phyloP scores from a whole-genome alignment of 805 yeast species.

The Saturnispora besseyi region DNA sequence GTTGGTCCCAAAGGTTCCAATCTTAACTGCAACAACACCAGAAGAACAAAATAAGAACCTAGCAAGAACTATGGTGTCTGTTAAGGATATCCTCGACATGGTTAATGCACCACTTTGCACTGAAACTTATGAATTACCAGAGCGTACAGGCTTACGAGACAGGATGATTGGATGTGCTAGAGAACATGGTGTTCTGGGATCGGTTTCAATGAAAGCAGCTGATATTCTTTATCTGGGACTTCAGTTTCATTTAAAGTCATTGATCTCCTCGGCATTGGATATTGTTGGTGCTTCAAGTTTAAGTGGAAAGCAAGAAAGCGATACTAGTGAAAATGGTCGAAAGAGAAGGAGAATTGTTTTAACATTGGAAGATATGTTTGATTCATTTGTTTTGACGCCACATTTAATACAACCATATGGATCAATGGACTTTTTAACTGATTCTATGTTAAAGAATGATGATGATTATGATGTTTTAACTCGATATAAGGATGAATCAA shows the following conservation, averaged over 20 bases:
- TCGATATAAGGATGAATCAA: conserved; percentile 3
- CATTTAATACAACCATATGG: conserved; percentile 63
- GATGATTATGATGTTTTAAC: conserved; percentile 29
- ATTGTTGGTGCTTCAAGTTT: conserved; percentile 40
- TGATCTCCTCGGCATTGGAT: conserved; percentile 69
- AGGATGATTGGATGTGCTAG: conserved; percentile 76
- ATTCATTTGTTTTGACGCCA: conserved; percentile 56
- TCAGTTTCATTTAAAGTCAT: conserved; percentile 66
- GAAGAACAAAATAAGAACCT: conserved; percentile 8
- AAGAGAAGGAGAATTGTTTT: conserved; percentile 31
- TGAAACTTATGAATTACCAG: conserved; percentile 78
- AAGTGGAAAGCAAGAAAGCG: conserved; percentile 13
- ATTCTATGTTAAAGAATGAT: conserved; percentile 48
- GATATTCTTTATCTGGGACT: conserved; percentile 74
- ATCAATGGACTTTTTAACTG: conserved; percentile 41
- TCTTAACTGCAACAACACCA: conserved; percentile 39
- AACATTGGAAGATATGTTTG: conserved; percentile 58
- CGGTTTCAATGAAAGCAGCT: conserved; percentile 66
- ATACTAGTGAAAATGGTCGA: background rate
- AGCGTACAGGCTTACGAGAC: conserved; percentile 53
- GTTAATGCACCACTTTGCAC: conserved; percentile 72
- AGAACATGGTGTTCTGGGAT: conserved; percentile 83
- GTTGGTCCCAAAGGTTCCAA: conserved; percentile 77
- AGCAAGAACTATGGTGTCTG: conserved; percentile 64
- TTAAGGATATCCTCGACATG: conserved; percentile 84